Percentiles rank a stretch among this genome's conserved stretches.
Conservation (phyloP, 139 green algal species). For the Volvox reticuliferus region DNA sequence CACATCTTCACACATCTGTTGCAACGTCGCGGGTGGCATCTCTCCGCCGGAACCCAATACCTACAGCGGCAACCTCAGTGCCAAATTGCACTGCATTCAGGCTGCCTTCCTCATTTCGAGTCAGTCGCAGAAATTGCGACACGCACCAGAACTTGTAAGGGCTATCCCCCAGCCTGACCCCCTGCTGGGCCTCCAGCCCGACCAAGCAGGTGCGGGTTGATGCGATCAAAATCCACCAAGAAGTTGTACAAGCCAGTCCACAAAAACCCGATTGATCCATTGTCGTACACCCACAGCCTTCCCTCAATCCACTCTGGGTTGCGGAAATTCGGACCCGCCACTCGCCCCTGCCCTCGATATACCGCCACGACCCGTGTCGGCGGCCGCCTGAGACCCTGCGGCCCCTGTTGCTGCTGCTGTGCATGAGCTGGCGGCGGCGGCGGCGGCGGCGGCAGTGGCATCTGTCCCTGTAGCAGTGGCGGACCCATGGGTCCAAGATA, state of each 20-base stretch:
- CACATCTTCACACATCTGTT: too few relatives aligned
- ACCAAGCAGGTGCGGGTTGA: background rate
- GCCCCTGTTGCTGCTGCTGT: background rate
- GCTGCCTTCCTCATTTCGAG: too few relatives aligned
- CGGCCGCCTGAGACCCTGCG: background rate
- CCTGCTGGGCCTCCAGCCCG: background rate
- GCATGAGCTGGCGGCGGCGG: background rate
- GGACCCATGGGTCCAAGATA: background rate
- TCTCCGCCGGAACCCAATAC: too few relatives aligned
- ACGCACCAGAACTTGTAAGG: too few relatives aligned
- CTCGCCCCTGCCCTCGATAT: constrained; percentile 37
- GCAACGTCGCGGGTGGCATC: too few relatives aligned
- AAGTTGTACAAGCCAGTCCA: constrained; percentile 28
- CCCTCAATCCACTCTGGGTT: constrained; percentile 52
- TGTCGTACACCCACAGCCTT: constrained; percentile 57
- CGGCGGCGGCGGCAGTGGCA: background rate
- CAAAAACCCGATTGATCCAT: constrained; percentile 52
- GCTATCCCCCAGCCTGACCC: too few relatives aligned
- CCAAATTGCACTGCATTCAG: too few relatives aligned
- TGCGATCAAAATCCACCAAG: constrained; percentile 32
- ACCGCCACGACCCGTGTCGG: constrained; percentile 37
- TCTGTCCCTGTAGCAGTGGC: background rate
- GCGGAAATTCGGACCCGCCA: constrained; percentile 43
- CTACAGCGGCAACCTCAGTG: too few relatives aligned
- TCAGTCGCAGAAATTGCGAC: too few relatives aligned